phyloP scores from a whole-genome alignment of 2,329 filamentous ascomycete species.

The Aureobasidium melanogenum region DNA sequence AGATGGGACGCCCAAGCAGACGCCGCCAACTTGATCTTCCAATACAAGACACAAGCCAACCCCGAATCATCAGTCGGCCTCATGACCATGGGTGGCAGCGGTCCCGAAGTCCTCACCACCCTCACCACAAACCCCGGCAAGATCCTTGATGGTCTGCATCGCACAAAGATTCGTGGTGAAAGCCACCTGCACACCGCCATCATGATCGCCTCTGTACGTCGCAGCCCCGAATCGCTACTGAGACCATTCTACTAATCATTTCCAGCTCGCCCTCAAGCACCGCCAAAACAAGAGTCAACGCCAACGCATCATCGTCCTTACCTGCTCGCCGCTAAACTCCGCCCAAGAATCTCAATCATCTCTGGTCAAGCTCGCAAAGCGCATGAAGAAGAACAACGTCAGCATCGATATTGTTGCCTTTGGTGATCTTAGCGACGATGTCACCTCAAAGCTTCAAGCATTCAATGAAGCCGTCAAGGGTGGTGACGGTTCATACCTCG shows the following conservation, averaged over 20 bases:
- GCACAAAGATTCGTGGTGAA: conserved; percentile 86
- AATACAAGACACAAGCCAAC: conserved; percentile 88
- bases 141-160: conserved; percentile 83
- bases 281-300: conserved; percentile 95
- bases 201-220: conserved; percentile 81
- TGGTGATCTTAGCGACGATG: conserved; percentile 84
- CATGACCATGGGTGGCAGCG: conserved; percentile 97
- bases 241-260: neutral
- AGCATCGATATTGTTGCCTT: conserved; percentile 93
- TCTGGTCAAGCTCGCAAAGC: conserved; percentile 82
- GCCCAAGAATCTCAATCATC: conserved; percentile 82
- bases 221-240: neutral
- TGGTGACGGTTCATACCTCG: conserved; percentile 82
- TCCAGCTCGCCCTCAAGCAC: conserved; percentile 88
- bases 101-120: conserved; percentile 94
- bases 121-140: conserved; percentile 94
- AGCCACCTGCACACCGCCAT: conserved; percentile 87
- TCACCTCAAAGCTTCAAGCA: conserved; percentile 77
- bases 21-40: conserved; percentile 84
- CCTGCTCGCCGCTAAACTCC: conserved; percentile 85
- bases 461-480: conserved; percentile 93
- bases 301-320: conserved; percentile 93
- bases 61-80: conserved; percentile 94
- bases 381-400: conserved; percentile 97
- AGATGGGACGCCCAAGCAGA: conserved; percentile 95